Conservation (phyloP, 768 basidiomycete species). For the Lentinula lateritia region DNA sequence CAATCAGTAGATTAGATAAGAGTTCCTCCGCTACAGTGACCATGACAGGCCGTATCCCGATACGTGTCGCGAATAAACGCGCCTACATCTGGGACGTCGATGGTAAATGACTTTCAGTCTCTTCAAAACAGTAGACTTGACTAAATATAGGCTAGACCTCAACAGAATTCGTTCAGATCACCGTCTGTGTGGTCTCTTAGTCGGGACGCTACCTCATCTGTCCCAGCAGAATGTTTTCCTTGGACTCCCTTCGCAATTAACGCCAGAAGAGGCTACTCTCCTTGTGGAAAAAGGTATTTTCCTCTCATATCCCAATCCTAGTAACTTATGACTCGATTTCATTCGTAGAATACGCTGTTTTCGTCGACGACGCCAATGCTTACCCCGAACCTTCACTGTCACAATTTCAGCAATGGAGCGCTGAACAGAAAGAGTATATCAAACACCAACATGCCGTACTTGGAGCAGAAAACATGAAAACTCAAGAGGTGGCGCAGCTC, state of each 20-base stretch:
- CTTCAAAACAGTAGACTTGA: slow-evolving; percentile 8
- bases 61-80: slow-evolving; percentile 72
- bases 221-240: slow-evolving; percentile 96
- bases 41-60: slow-evolving; percentile 34
- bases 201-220: slow-evolving; percentile 90
- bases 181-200: slow-evolving; percentile 77
- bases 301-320: not conserved
- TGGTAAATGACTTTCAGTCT: slow-evolving; percentile 34
- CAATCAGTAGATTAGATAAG: slow-evolving; percentile 6
- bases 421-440: slow-evolving; percentile 38
- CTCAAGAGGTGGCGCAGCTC: slow-evolving; percentile 27
- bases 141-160: slow-evolving; percentile 51
- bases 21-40: not conserved
- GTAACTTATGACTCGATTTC: slow-evolving; percentile 3
- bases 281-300: slow-evolving; percentile 72
- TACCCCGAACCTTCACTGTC: slow-evolving; percentile 42
- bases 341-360: slow-evolving; percentile 60
- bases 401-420: slow-evolving; percentile 50
- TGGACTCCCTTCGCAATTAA: slow-evolving; percentile 81
- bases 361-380: slow-evolving; percentile 67
- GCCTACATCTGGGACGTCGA: slow-evolving; percentile 90
- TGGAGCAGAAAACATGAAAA: slow-evolving; percentile 45
- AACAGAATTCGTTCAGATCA: slow-evolving; percentile 74
- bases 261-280: slow-evolving; percentile 89
- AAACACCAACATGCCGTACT: slow-evolving; percentile 42